Conservation (phyloP, 208 protist genomes). For the Wallacemonas sp. region DNA sequence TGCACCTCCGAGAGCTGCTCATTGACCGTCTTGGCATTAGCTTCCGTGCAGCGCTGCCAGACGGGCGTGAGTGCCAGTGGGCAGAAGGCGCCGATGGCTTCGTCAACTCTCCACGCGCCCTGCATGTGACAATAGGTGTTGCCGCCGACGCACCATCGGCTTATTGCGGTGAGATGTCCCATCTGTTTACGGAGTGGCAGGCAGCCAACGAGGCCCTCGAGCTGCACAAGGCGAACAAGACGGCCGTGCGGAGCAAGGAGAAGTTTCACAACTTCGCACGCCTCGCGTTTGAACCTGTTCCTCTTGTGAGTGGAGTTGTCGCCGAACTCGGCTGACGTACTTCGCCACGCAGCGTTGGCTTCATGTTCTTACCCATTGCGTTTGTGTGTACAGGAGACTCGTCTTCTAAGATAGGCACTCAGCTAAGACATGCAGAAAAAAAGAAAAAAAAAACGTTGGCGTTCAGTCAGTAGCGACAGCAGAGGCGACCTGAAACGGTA, state of each 20-base stretch:
- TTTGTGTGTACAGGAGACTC: too few species aligned
- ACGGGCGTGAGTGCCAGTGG: background rate
- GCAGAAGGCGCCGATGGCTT: constrained; percentile 4
- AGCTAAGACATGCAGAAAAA: too few species aligned
- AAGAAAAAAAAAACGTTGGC: too few species aligned
- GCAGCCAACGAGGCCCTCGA: constrained; percentile 44
- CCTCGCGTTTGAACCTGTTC: background rate
- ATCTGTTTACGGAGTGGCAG: constrained; percentile 49
- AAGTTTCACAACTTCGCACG: constrained; percentile 87
- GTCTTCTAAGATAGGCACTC: too few species aligned
- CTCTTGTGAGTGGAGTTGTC: background rate
- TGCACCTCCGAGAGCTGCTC: constrained; percentile 42
- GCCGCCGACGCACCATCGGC: constrained; percentile 17
- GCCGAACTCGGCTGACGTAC: too few species aligned
- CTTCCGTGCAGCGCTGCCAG: constrained; percentile 26
- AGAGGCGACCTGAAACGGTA: too few species aligned
- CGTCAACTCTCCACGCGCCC: constrained; percentile 10
- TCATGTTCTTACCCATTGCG: too few species aligned
- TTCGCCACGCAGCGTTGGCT: too few species aligned
- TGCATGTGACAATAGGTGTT: constrained; percentile 74
- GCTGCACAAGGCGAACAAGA: background rate
- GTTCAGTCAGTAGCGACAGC: too few species aligned
- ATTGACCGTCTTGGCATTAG: constrained; percentile 72
- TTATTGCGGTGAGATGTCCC: constrained; percentile 65
- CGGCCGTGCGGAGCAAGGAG: constrained; percentile 60